Evolutionary conservation across 2,329 filamentous ascomycete genomes (phyloP), one percentile per base, ranked within the genome.

Genomic region (Acephala macrosclerotiorum): DNA sequence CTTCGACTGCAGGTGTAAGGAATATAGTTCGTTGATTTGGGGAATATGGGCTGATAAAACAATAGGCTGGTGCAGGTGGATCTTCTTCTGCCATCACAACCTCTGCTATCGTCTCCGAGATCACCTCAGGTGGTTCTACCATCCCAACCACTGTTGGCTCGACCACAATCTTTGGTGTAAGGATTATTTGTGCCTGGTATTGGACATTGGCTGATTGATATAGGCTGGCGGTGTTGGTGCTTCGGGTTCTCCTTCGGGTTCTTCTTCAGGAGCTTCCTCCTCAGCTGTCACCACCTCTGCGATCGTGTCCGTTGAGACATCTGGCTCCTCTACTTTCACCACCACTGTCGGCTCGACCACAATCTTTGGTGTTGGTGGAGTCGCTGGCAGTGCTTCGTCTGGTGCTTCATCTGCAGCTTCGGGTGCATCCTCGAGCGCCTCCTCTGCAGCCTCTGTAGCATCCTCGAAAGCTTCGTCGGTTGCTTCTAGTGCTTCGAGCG

Each of bases 201-300:
- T 40, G 36, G 18, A 40, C 18, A 40, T 12, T 40, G 18, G 8
- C 36, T 40, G 36, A 40, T 40, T 40, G 8, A 40, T 12, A 51
- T 51, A 51, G 45, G 36, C 42, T 47, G 42, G 42, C 14, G 47
- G 47, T 12, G 61, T 40, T 58, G 67, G 45, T 35, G 66, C 66
- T 47, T 68, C 60, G 47, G 66, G 38, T 11, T 26, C 45, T 29
- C 47, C 45, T 29, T 53, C 57, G 14, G 64, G 63, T 42, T 29
- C 58, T 25, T n/a, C 42, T 49, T 33, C 35, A 29, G 36, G 47
- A 33, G 61, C 20, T 20, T 61, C 56, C 11, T 61, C 67, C 2
- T 69, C 63, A 47, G 68, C 72, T 40, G 67, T 75, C 60, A 73
- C 73, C n/a, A 75, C 74, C 26, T 68, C 65, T 47, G 70, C 66